These are phyloP conservation scores for Bertia moriformis DNA, from an alignment of 2,329 filamentous ascomycete genomes.

Conservation along the genomic window DNA sequence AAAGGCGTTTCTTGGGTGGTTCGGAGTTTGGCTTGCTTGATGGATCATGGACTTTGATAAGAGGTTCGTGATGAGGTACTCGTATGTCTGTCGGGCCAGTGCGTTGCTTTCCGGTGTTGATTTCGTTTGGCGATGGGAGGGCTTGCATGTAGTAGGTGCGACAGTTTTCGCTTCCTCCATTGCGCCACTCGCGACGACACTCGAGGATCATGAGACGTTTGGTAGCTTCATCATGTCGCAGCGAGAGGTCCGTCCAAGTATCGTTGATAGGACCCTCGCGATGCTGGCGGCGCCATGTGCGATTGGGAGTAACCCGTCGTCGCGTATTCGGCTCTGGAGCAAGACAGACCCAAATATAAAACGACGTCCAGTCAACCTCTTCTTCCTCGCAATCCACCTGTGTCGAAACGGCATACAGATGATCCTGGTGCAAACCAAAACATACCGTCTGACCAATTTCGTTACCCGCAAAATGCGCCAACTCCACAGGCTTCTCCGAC, in stretches of 20 bases:
- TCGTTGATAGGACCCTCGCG: slow-evolving; percentile 38
- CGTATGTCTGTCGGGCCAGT: neutral
- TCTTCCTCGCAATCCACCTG: slow-evolving; percentile 31
- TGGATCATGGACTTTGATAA: slow-evolving; percentile 1
- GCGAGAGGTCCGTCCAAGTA: slow-evolving; percentile 34
- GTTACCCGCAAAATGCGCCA: slow-evolving; percentile 28
- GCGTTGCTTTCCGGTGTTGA: neutral
- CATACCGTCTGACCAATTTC: slow-evolving; percentile 35
- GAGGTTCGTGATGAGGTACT: no score
- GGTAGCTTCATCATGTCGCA: slow-evolving; percentile 29
- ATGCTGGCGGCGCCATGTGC: slow-evolving; percentile 33
- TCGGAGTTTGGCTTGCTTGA: slow-evolving; percentile 9
- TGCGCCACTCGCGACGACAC: slow-evolving; percentile 33
- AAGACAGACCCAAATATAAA: slow-evolving; percentile 23
- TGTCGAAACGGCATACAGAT: slow-evolving; percentile 37
- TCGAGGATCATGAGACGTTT: slow-evolving; percentile 32
- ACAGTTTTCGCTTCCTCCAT: slow-evolving; percentile 28
- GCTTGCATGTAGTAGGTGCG: slow-evolving; percentile 33
- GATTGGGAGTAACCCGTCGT: slow-evolving; percentile 15
- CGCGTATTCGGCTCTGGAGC: slow-evolving; percentile 17
- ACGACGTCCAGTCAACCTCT: slow-evolving; percentile 30
- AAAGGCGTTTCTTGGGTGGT: slow-evolving; percentile 17
- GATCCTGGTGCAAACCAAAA: slow-evolving; percentile 31
- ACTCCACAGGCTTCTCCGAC: slow-evolving; percentile 13
- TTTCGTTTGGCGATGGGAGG: slow-evolving; percentile 10